Conservation (phyloP, 495 filamentous ascomycete species). For the Penicillium coffeae region DNA sequence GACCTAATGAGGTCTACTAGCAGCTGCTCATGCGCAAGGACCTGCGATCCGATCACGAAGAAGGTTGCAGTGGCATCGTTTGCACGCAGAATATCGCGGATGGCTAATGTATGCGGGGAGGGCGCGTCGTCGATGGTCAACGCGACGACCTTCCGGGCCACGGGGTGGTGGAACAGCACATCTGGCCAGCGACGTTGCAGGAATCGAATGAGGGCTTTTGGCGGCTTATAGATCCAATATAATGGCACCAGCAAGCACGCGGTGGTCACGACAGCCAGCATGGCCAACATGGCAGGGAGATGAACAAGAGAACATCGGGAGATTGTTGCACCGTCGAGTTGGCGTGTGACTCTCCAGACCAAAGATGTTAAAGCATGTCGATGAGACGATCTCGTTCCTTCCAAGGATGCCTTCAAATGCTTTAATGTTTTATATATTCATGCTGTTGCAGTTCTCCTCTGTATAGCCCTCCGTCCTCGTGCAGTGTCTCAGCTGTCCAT, state of each 20-base stretch:
- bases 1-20: slow-evolving; percentile 57
- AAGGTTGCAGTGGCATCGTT: slow-evolving; percentile 66
- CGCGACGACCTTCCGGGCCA: slow-evolving; percentile 59
- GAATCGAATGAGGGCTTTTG: slow-evolving; percentile 58
- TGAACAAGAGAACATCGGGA: too few species aligned
- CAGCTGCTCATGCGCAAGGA: slow-evolving; percentile 53
- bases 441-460: too few species aligned
- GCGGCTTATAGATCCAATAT: slow-evolving; percentile 72
- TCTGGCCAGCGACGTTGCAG: slow-evolving; percentile 68
- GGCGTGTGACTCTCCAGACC: too few species aligned
- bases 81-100: slow-evolving; percentile 58
- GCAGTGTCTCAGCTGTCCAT: not conserved
- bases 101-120: slow-evolving; percentile 65
- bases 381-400: too few species aligned
- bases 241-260: slow-evolving; percentile 53
- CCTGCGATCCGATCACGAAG: slow-evolving; percentile 75
- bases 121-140: slow-evolving; percentile 85
- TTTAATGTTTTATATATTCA: too few species aligned
- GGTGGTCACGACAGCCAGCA: too few species aligned
- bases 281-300: slow-evolving; percentile 24
- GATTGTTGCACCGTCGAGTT: too few species aligned
- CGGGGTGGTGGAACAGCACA: slow-evolving; percentile 65
- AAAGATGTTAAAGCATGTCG: too few species aligned
- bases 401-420: too few species aligned
- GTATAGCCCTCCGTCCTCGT: too few species aligned